Base-by-base conservation (phyloP, 441 rosid genomes). In the Manihot esculenta region DNA sequence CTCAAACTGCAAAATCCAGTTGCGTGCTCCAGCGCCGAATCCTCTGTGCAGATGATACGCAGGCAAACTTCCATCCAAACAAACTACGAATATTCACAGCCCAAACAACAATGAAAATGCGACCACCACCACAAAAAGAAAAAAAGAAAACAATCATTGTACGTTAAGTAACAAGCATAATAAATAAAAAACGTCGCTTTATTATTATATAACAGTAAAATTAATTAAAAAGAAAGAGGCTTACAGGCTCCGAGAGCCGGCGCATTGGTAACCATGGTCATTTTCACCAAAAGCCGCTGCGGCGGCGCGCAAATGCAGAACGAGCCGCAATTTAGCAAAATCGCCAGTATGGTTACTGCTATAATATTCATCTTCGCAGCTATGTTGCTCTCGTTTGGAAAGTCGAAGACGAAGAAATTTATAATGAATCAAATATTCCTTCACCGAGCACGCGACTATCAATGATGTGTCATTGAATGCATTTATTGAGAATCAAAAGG, bases 11-110 rank as follows among this genome's bases (percentile, higher is more conserved):
- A 94, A 72, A 73, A 94, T 83, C 99, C 97, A 94, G 79, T 90
- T 92, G 82, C 77, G 48, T 60, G 78, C 77, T 70, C 99, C 97
- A 66, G 87, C 81, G 10, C 99, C 99, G 76, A 81, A 89, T 74
- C 99, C 99, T 78, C 77, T 83, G 81, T 89, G 82, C 27, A 89
- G 75, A 79, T 94, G 90, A 76, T 94, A 94, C 11, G 92, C 99
- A 3, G 99, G 99, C 78, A 80, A 82, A 82, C 97, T 94, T 18
- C 99, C 99, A 45, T 94, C 99, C 89, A 94, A 82, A 81, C 99
- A 94, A 79, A 86, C 97, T 92, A 55, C 60, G n/a, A n/a, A n/a
- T n/a, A n/a, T n/a, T n/a, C n/a, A n/a, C n/a, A n/a, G n/a, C n/a
- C n/a, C n/a, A n/a, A n/a, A n/a, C n/a, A n/a, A n/a, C n/a, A n/a